phyloP scores from a whole-genome alignment of 176 grass and related monocot species.

The Aegilops tauschii region DNA sequence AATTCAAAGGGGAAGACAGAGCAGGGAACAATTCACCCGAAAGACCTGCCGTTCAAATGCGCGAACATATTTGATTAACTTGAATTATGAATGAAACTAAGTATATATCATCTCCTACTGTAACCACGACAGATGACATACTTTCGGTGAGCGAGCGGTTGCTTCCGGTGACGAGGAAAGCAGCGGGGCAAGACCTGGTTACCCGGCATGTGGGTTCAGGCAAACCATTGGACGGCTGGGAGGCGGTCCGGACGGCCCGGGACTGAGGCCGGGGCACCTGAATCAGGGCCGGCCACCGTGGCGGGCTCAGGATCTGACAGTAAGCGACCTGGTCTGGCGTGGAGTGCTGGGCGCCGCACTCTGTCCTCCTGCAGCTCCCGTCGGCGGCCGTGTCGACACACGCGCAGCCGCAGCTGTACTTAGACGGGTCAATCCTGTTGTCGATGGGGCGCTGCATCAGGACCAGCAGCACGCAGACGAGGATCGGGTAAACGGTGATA shows the following conservation, averaged over 20 bases:
- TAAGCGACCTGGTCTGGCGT: conserved; percentile 59
- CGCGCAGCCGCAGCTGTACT: conserved; percentile 65
- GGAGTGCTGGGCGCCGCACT: conserved; percentile 72
- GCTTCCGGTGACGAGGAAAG: conserved; percentile 59
- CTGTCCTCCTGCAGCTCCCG: conserved; percentile 45
- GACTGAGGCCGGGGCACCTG: conserved; percentile 58
- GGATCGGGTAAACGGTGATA: conserved; percentile 59
- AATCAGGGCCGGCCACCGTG: conserved; percentile 61
- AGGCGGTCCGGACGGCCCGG: conserved; percentile 27
- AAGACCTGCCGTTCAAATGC: conserved; percentile 40
- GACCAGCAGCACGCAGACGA: conserved; percentile 68
- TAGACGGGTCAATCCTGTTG: conserved; percentile 57
- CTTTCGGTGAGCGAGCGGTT: conserved; percentile 68
- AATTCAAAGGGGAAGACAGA: conserved; percentile 35
- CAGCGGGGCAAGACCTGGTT: conserved; percentile 51
- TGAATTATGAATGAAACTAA: neutral
- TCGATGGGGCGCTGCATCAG: conserved; percentile 52
- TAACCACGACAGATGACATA: neutral
- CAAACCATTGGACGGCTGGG: conserved; percentile 31
- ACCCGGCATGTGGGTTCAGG: conserved; percentile 49
- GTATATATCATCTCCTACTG: neutral
- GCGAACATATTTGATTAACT: neutral
- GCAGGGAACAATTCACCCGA: conserved; percentile 49
- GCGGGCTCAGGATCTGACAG: conserved; percentile 58
- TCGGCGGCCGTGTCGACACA: conserved; percentile 37